A percentile compares a stretch with the other conserved stretches of the same genome.
Conservation (phyloP, 768 basidiomycete genomes). For the Boletus subparvulus region DNA sequence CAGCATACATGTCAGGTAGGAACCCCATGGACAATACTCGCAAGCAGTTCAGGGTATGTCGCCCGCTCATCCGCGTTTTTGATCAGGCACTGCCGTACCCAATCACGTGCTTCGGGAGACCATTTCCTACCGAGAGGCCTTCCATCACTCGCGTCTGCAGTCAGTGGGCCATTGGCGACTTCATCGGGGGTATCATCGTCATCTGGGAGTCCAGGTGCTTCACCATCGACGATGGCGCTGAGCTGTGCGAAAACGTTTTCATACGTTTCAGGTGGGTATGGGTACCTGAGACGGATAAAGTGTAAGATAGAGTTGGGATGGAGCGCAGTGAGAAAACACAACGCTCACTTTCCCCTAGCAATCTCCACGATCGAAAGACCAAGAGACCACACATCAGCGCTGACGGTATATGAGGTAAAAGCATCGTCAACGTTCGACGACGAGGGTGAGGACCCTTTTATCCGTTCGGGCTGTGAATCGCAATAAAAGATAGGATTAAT, state of each 20-base stretch:
- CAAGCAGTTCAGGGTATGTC: conserved; percentile 80
- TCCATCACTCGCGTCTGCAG: conserved; percentile 8
- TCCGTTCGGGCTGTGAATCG: conserved; percentile 79
- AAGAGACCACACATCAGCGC: conserved; percentile 97
- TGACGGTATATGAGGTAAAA: conserved; percentile 77
- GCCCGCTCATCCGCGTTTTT: conserved; percentile 80
- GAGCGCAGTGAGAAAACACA: neutral
- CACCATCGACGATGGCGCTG: conserved; percentile 95
- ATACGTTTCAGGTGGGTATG: conserved; percentile 97
- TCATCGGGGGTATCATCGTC: conserved; percentile 35
- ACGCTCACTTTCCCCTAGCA: conserved; percentile 59
- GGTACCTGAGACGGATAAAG: conserved; percentile 49
- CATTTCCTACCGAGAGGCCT: conserved; percentile 21
- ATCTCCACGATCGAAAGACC: conserved; percentile 94
- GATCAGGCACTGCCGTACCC: conserved; percentile 75
- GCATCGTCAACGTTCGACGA: conserved; percentile 31
- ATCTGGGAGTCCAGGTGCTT: conserved; percentile 82
- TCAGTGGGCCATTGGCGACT: conserved; percentile 3
- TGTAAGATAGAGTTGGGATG: neutral
- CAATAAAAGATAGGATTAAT: neutral
- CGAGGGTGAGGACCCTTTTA: conserved; percentile 79
- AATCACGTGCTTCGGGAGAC: conserved; percentile 65
- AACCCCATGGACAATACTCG: conserved; percentile 32
- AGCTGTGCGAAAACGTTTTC: conserved; percentile 95
- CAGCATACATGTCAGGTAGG: neutral